Conservation (phyloP, 345 rosid genomes). For the Citrus mangshanensis region DNA sequence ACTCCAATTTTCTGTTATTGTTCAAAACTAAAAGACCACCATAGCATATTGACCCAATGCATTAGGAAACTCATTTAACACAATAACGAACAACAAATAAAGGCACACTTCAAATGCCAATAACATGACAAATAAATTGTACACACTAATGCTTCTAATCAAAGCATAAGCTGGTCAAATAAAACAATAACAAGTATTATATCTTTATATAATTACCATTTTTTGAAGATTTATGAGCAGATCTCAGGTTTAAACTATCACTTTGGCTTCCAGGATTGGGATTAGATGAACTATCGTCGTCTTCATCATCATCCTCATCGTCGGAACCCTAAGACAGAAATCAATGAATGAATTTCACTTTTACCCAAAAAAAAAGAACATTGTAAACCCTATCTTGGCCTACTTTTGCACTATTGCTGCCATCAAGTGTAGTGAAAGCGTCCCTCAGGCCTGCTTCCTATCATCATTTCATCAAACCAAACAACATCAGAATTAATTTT, state of each 20-base stretch:
- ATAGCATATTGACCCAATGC: not conserved
- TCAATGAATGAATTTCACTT: not conserved
- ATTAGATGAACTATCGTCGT: constrained; percentile 53
- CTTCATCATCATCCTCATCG: constrained; percentile 56
- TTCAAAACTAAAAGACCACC: not conserved
- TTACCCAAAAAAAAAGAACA: not conserved
- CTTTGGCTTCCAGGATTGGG: constrained; percentile 64
- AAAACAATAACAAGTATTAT: not conserved
- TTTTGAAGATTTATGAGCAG: constrained; percentile 46
- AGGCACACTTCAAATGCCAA: not conserved
- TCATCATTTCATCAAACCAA: constrained; percentile 13
- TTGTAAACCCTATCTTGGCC: constrained; percentile 6
- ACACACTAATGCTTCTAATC: not conserved
- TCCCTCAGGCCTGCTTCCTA: constrained; percentile 65
- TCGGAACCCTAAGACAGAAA: constrained; percentile 38
- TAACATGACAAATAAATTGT: not conserved
- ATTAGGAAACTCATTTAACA: not conserved
- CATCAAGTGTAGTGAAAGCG: constrained; percentile 37
- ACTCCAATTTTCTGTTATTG: not conserved
- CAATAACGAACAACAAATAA: not conserved
- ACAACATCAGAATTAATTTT: constrained; percentile 2
- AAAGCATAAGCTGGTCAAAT: not conserved
- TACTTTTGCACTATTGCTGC: constrained; percentile 51
- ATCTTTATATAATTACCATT: constrained; percentile 30
- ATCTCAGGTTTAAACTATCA: constrained; percentile 39